phyloP scores from a whole-genome alignment of 371 early-diverging fungal species.

The Mucor mucedo region DNA sequence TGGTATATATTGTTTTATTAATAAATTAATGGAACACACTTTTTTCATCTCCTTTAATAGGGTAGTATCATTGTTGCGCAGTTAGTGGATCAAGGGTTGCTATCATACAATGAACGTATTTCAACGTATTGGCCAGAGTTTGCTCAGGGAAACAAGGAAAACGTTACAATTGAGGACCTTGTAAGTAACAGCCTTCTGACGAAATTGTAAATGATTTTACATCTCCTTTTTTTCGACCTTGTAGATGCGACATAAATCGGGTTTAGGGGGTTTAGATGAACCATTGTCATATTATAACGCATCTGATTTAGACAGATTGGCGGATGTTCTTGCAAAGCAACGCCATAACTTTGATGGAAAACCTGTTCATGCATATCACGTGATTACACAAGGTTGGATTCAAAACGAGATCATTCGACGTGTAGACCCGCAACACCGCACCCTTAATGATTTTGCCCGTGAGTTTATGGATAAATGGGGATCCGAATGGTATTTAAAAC shows the following conservation, averaged over 20 bases:
- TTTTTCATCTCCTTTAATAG: too few relatives aligned
- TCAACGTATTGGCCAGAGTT: slow-evolving; percentile 81
- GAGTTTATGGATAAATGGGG: slow-evolving; percentile 51
- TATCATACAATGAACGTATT: slow-evolving; percentile 62
- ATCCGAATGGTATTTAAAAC: slow-evolving; percentile 63
- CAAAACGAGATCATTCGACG: slow-evolving; percentile 73
- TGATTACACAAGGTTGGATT: slow-evolving; percentile 71
- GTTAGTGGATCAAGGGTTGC: slow-evolving; percentile 61
- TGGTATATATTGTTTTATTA: slow-evolving; percentile 35
- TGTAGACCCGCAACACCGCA: slow-evolving; percentile 55
- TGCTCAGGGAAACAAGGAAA: slow-evolving; percentile 71
- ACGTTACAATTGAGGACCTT: slow-evolving; percentile 68
- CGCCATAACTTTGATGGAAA: slow-evolving; percentile 68
- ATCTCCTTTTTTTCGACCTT: too few relatives aligned
- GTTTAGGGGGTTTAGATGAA: slow-evolving; percentile 62
- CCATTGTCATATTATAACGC: slow-evolving; percentile 39
- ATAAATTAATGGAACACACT: too few relatives aligned
- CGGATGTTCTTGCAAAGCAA: slow-evolving; percentile 58
- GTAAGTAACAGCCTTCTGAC: slow-evolving; percentile 12
- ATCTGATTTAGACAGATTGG: slow-evolving; percentile 37
- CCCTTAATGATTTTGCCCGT: slow-evolving; percentile 60
- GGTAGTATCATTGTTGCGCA: slow-evolving; percentile 47
- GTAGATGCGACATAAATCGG: slow-evolving; percentile 67
- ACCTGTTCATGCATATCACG: slow-evolving; percentile 64
- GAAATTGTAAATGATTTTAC: too few relatives aligned